Base-by-base conservation (phyloP, 148 eudicot genomes). In the Fallopia convolvulus region DNA sequence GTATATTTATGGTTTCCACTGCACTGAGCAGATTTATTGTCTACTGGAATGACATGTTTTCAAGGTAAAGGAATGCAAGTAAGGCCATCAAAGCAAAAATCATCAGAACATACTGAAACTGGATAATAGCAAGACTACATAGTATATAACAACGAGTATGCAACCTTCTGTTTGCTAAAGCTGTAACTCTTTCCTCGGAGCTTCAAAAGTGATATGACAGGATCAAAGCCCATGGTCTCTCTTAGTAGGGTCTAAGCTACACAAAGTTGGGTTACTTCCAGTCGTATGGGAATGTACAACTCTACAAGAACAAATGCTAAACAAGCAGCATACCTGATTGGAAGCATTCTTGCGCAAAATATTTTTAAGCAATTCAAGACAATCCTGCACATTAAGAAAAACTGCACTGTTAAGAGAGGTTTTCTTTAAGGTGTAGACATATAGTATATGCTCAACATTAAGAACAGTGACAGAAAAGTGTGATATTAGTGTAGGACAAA, bases 101-200 rank as follows among this genome's bases (percentile, higher is more conserved):
- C n/a, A 47, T 70, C 15, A 46, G 26, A 74, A 63, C 36, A 40
- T 36, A 21, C 36, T 30, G 61, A 74, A 60, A 60, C 68, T 8
- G 68, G 68, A 60, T n/a, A 26, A 60, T 21, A 13, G 68, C 68
- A 60, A 60, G 68, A 8, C 7, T 56, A 49, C 9, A 55, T 15
- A 72, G 55, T 39, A 26, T 56, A 48, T 74, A 42, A 68, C n/a
- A 76, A 40, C 49, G 53, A 52, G 52, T 75, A 82, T 85, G 79
- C 86, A 89, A 94, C 99, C 99, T 94, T 94, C 78, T 94, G 97
- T 79, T 92, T 92, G 58, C 93, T 92, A 82, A 94, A 92, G 74
- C 86, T 91, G 79, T 87, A 95, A 77, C 93, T 97, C 36, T 15
- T 60, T 60, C 68, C 68, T 76, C 94, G 83, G 41, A 95, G 90